Evolutionary conservation across 2,329 filamentous ascomycete species (phyloP).

Genomic region (Fusarium sp.): DNA sequence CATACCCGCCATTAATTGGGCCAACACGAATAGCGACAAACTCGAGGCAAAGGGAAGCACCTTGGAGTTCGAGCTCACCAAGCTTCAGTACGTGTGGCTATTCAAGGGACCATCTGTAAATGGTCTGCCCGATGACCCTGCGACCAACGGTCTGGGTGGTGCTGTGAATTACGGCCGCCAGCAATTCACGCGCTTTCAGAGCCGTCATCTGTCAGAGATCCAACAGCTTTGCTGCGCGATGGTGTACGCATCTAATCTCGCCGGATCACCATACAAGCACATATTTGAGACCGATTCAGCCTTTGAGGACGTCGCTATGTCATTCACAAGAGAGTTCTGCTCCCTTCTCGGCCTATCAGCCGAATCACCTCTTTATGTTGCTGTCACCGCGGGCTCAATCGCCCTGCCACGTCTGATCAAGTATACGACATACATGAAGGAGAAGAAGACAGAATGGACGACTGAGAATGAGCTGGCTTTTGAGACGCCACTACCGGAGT

Average conservation of each 20-base stretch:
- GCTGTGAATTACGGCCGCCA: slow-evolving; percentile 81
- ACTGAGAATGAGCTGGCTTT: slow-evolving; percentile 90
- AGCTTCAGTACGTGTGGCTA: slow-evolving; percentile 89
- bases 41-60: slow-evolving; percentile 89
- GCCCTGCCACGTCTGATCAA: slow-evolving; percentile 91
- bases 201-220: slow-evolving; percentile 81
- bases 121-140: slow-evolving; percentile 63
- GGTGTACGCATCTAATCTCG: slow-evolving; percentile 80
- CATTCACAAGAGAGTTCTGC: slow-evolving; percentile 95
- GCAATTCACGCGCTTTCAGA: slow-evolving; percentile 80
- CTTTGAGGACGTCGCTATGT: slow-evolving; percentile 85
- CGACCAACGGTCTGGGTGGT: slow-evolving; percentile 64
- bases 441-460: slow-evolving; percentile 95
- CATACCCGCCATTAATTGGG: slow-evolving; percentile 87
- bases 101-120: slow-evolving; percentile 73
- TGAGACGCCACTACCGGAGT: slow-evolving; percentile 69
- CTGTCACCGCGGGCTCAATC: slow-evolving; percentile 90
- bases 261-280: slow-evolving; percentile 79
- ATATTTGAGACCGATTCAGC: slow-evolving; percentile 80
- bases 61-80: slow-evolving; percentile 92
- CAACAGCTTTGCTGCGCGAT: slow-evolving; percentile 84
- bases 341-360: slow-evolving; percentile 88
- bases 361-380: slow-evolving; percentile 91
- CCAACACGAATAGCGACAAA: slow-evolving; percentile 73
- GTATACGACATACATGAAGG: slow-evolving; percentile 85